A percentile compares a stretch with the other conserved stretches of the same genome.
phyloP scores from a whole-genome alignment of 2,329 filamentous ascomycete genomes.

The Ceratocystis huliohia region DNA sequence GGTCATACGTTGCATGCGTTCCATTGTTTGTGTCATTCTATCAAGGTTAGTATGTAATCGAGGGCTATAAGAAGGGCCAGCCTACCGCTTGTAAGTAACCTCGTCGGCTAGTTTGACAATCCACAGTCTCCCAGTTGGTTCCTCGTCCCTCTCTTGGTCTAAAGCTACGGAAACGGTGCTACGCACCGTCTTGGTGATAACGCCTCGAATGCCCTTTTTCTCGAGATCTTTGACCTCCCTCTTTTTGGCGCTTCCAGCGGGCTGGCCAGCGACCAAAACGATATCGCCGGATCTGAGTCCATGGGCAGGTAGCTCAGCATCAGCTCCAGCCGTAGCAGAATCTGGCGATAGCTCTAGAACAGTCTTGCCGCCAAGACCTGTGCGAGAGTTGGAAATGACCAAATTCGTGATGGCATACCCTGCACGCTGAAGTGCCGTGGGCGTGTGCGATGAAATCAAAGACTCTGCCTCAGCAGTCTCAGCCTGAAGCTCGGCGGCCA shows the following conservation, averaged over 20 bases:
- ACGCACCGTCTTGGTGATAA: slow-evolving; percentile 52
- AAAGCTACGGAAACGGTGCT: slow-evolving; percentile 52
- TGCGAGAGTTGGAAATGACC: slow-evolving; percentile 60
- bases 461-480: slow-evolving; percentile 58
- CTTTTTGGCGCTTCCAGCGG: slow-evolving; percentile 58
- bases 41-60: slow-evolving; percentile 23
- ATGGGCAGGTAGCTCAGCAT: slow-evolving; percentile 53
- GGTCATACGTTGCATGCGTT: slow-evolving; percentile 43
- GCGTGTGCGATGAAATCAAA: slow-evolving; percentile 55
- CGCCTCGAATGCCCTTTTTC: slow-evolving; percentile 54
- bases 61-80: neutral
- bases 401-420: slow-evolving; percentile 73
- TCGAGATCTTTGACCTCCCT: slow-evolving; percentile 58
- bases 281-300: slow-evolving; percentile 67
- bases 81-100: slow-evolving; percentile 48
- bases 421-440: slow-evolving; percentile 56
- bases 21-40: slow-evolving; percentile 50
- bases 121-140: slow-evolving; percentile 43
- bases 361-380: slow-evolving; percentile 80
- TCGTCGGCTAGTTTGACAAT: slow-evolving; percentile 56
- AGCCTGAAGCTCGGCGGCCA: slow-evolving; percentile 57
- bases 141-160: slow-evolving; percentile 39
- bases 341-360: slow-evolving; percentile 71
- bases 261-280: slow-evolving; percentile 62
- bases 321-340: slow-evolving; percentile 43